Evolutionary conservation across 805 yeast genomes (phyloP).

Genomic region (Saccharomycopsis guyanensis): DNA sequence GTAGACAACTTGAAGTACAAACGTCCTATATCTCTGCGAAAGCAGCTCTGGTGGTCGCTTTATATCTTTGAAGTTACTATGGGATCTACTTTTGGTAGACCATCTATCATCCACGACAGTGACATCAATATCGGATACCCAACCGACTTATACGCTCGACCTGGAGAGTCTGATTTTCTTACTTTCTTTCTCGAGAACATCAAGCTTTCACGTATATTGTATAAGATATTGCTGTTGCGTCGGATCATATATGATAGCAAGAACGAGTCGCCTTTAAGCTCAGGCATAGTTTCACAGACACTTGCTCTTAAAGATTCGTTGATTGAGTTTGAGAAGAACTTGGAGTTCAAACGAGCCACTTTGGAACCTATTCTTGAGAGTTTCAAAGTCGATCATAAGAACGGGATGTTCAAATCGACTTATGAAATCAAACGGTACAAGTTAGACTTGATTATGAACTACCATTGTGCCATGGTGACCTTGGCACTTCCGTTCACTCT

Average conservation of each 20-base stretch:
- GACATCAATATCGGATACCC: conserved; percentile 39
- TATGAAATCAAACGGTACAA: conserved; percentile 29
- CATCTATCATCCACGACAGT: conserved; percentile 36
- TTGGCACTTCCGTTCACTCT: conserved; percentile 38
- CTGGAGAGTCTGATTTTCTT: conserved; percentile 26
- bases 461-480: conserved; percentile 35
- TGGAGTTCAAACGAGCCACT: conserved; percentile 23
- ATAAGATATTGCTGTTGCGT: conserved; percentile 35
- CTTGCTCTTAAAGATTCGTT: conserved; percentile 31
- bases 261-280: conserved; percentile 28
- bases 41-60: conserved; percentile 35
- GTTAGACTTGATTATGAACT: conserved; percentile 35
- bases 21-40: conserved; percentile 26
- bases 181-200: conserved; percentile 30
- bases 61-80: conserved; percentile 35
- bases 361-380: conserved; percentile 15
- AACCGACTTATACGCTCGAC: conserved; percentile 24
- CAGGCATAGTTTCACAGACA: conserved; percentile 35
- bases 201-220: conserved; percentile 32
- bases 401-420: conserved; percentile 24
- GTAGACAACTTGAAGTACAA: conserved; percentile 34
- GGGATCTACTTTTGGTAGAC: conserved; percentile 40
- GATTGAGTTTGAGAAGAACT: conserved; percentile 29
- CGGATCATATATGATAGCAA: conserved; percentile 27
- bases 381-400: conserved; percentile 28